Base-by-base conservation (phyloP, 805 yeast species). In the Pichia rugopelliculosa region DNA sequence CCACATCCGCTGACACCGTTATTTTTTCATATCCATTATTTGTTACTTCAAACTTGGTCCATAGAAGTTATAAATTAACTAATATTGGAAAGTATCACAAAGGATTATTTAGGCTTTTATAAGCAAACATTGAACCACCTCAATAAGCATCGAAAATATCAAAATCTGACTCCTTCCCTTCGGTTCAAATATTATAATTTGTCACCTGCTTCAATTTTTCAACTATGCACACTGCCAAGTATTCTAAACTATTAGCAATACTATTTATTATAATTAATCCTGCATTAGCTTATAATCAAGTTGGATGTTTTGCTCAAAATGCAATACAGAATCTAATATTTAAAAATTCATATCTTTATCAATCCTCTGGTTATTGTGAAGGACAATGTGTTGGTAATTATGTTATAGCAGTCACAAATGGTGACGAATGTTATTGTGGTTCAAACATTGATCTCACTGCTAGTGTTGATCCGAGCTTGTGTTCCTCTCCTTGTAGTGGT, bases 371-470 rank as follows among this genome's bases (percentile, higher is more conserved):
- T 11, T 72, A 79, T 60, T 84, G 93, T 64, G 69, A 75, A 55
- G 57, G 59, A 3, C 64, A 66, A 50, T 88, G 96, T 65, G 6
- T 17, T 2, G 55, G 59, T 4, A 59, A 59, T 6, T 61, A 54
- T 48, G 77, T 76, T 4, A 66, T 67, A 53, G 78, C 77, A 18
- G 56, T 77, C 33, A 59, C 72, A 5, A 62, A 71, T 48, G 86
- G 87, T 6, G 55, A 69, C 22, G 58, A 66, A 20, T 87, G 95
- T 62, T 84, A 73, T 59, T 87, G 95, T 62, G 90, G 89, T 22
- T 66, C 73, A 57, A 53, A 66, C 0, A 47, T 67, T 13, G 71
- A 79, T 6, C 46, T 63, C 8, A 55, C 55, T 6, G 53, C 51
- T 21, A 30, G 47, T 8, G 61, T 59, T 21, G 53, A 57, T 23